phyloP scores from a whole-genome alignment of 1,139 yeast species.

The Magnusiomyces magnusii region DNA sequence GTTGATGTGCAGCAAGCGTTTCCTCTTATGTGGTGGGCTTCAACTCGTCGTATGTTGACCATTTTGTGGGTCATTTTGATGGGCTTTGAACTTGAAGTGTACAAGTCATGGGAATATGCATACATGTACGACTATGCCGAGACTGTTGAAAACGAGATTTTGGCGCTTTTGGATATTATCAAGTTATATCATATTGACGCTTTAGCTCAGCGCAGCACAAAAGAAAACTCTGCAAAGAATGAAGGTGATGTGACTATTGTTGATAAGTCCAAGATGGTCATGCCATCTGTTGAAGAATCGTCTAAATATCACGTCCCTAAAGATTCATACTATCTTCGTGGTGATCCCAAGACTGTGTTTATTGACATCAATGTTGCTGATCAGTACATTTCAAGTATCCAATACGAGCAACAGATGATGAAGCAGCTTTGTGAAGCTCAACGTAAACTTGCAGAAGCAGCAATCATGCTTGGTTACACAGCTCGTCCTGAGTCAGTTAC shows the following conservation, averaged over 20 bases:
- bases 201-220: background rate
- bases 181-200: background rate
- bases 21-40: slow-evolving; percentile 65
- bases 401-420: slow-evolving; percentile 1
- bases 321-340: background rate
- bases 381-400: background rate
- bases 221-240: background rate
- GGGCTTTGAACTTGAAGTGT: slow-evolving; percentile 73
- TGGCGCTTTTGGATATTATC: background rate
- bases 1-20: slow-evolving; percentile 31
- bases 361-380: background rate
- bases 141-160: background rate
- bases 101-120: slow-evolving; percentile 62
- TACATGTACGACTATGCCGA: slow-evolving; percentile 62
- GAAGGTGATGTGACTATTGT: background rate
- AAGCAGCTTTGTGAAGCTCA: slow-evolving; percentile 35
- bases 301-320: background rate
- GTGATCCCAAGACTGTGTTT: slow-evolving; percentile 1
- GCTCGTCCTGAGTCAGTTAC: slow-evolving; percentile 29
- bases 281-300: background rate
- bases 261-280: background rate
- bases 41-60: slow-evolving; percentile 51
- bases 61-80: slow-evolving; percentile 68
- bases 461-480: slow-evolving; percentile 32
- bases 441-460: slow-evolving; percentile 36